Base-by-base conservation (phyloP, 768 basidiomycete genomes). In the Collybia sp. region DNA sequence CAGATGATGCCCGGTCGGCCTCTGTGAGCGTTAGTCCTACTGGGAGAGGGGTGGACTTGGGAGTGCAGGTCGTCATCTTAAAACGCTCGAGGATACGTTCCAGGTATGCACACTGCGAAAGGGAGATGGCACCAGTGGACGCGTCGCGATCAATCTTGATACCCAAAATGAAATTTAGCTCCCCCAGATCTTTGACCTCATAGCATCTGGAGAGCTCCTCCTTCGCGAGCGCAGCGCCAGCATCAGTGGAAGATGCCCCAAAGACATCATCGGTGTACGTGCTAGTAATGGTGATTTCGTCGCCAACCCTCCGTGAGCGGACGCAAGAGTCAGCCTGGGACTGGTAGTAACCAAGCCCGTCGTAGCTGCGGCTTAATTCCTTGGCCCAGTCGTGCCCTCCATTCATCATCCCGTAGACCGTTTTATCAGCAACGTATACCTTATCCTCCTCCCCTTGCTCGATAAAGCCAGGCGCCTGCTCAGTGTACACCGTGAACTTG, bases 371-470 rank as follows among this genome's bases (percentile, higher is more conserved):
- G n/a, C 49, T 40, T 0, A 57, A 16, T 6, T 40, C 47, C 12
- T 47, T 42, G 45, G 49, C 52, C 56, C 55, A 59, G 46, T 58
- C 51, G 35, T 55, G 41, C 5, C 46, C 55, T 1, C 59, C 57
- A 6, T 49, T 42, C 55, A 58, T 60, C 47, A 50, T 60, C 3
- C 57, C 47, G 30, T 58, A 60, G 2, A 60, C 37, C 25, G 53
- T 46, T 40, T 59, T 62, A 37, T 58, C 58, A 1, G 64, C 50
- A 31, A 52, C 53, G 45, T 51, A 61, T 0, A 56, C 53, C 13
- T 42, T 38, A 46, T 49, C 44, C 30, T 53, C 51, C 45, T 52
- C 45, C 48, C 51, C 53, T 38, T n/a, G 33, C 30, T 25, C 11
- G 12, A 47, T 37, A 34, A 53, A 52, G 16, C 56, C 54, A 1